A percentile compares a stretch with the other conserved stretches of the same genome.
Evolutionary conservation across 2,329 filamentous ascomycete genomes (phyloP).

Genomic region (Fusarium subglutinans): DNA sequence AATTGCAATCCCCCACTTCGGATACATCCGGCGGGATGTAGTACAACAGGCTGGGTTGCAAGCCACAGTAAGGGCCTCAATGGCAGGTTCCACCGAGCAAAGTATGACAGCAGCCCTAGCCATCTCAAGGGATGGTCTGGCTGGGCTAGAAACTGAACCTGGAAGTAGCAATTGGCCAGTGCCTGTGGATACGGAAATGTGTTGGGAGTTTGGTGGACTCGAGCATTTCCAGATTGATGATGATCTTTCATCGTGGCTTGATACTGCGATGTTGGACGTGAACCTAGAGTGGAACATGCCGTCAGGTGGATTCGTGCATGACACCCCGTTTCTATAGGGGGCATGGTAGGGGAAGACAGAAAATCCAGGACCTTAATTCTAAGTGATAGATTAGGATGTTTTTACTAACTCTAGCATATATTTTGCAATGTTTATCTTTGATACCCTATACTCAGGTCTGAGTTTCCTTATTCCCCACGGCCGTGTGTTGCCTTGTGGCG

Average conservation of each 20-base stretch:
- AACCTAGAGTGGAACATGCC: neutral
- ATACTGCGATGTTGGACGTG: neutral
- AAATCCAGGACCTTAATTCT: too few relatives aligned
- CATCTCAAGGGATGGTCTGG: neutral
- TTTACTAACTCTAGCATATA: too few relatives aligned
- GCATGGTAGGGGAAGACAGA: too few relatives aligned
- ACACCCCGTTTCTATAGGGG: too few relatives aligned
- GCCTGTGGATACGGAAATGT: neutral
- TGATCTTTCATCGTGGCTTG: neutral
- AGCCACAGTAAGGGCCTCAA: rapidly evolving
- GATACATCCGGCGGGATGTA: neutral
- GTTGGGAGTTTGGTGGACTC: neutral
- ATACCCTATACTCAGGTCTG: too few relatives aligned
- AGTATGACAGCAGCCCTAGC: rapidly evolving
- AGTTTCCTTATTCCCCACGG: too few relatives aligned
- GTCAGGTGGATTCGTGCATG: too few relatives aligned
- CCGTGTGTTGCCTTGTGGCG: too few relatives aligned
- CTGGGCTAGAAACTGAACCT: rapidly evolving
- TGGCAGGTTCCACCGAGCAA: rapidly evolving
- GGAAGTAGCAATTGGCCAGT: neutral
- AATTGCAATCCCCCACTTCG: neutral
- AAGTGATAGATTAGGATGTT: too few relatives aligned
- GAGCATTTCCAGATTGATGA: neutral
- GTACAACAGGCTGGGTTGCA: neutral
- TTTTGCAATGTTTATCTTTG: too few relatives aligned